Conservation (phyloP, 176 grass and related monocot species). For the Avena sativa region DNA sequence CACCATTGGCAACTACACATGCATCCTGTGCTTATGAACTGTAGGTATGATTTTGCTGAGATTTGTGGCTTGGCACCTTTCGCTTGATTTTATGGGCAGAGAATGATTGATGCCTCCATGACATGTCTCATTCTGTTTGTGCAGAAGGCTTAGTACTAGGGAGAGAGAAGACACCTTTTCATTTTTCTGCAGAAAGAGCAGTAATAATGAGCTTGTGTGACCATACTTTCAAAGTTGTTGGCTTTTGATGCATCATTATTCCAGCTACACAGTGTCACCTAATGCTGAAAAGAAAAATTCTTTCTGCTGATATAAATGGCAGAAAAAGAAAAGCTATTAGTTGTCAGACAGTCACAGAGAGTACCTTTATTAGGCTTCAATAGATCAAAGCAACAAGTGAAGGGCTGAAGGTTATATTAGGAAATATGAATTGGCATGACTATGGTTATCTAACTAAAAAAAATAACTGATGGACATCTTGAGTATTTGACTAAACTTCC, state of each 20-base stretch:
- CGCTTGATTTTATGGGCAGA: constrained; percentile 25
- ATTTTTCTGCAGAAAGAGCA: constrained; percentile 38
- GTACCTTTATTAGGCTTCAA: background rate
- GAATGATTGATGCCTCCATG: constrained; percentile 40
- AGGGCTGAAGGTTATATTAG: background rate
- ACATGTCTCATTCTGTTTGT: constrained; percentile 44
- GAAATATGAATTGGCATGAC: background rate
- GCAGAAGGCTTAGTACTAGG: constrained; percentile 14
- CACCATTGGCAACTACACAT: too few species aligned
- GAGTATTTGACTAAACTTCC: background rate
- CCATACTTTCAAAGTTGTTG: constrained; percentile 44
- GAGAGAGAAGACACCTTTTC: background rate
- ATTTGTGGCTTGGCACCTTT: constrained; percentile 35
- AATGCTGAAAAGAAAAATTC: constrained; percentile 15
- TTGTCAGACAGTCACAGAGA: background rate
- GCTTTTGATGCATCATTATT: constrained; percentile 41
- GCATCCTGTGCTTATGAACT: constrained; percentile 23
- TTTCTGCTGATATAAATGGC: background rate
- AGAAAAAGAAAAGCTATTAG: background rate
- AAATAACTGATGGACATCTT: background rate
- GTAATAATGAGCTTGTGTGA: constrained; percentile 45
- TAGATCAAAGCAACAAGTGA: background rate
- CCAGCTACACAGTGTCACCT: constrained; percentile 28
- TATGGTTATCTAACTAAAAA: background rate
- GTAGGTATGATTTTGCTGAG: constrained; percentile 33